Conservation (phyloP, 352 stramenopile genomes). For the Phytophthora macrochlamydospora region DNA sequence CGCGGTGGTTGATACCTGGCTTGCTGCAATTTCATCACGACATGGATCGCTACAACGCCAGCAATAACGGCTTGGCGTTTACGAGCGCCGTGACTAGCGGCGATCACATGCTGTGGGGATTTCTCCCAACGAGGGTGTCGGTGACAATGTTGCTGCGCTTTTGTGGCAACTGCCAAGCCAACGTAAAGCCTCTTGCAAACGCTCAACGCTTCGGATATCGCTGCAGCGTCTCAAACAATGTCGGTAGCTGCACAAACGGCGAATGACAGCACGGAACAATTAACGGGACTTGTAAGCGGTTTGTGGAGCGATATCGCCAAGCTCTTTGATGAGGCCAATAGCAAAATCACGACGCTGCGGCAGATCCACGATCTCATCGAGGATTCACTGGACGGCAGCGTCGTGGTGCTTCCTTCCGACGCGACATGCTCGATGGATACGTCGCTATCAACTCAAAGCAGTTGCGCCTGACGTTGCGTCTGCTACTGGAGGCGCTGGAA, state of each 20-base stretch:
- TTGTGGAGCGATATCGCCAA: conserved; percentile 77
- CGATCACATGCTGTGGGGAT: conserved; percentile 77
- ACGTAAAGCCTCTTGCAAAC: conserved; percentile 38
- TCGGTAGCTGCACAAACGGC: conserved; percentile 13
- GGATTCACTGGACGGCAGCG: conserved; percentile 37
- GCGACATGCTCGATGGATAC: conserved; percentile 63
- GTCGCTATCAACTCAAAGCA: conserved; percentile 79
- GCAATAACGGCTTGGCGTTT: conserved; percentile 71
- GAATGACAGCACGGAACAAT: conserved; percentile 37
- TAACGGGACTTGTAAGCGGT: conserved; percentile 62
- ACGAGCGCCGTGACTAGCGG: conserved; percentile 63
- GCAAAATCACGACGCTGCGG: conserved; percentile 62
- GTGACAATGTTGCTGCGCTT: conserved; percentile 64
- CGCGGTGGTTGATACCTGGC: conserved; percentile 38
- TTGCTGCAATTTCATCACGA: conserved; percentile 74
- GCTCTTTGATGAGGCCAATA: conserved; percentile 67
- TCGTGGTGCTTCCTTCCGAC: conserved; percentile 51
- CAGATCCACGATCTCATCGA: conserved; percentile 71
- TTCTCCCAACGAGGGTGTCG: conserved; percentile 65
- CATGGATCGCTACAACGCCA: conserved; percentile 75
- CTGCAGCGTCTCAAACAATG: conserved; percentile 11
- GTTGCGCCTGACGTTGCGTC: conserved; percentile 60
- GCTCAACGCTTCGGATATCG: conserved; percentile 24
- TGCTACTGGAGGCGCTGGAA: conserved; percentile 69
- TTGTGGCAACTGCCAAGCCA: conserved; percentile 69